Evolutionary conservation across 345 rosid species (phyloP).

Genomic region (Dipteronia sinensis): DNA sequence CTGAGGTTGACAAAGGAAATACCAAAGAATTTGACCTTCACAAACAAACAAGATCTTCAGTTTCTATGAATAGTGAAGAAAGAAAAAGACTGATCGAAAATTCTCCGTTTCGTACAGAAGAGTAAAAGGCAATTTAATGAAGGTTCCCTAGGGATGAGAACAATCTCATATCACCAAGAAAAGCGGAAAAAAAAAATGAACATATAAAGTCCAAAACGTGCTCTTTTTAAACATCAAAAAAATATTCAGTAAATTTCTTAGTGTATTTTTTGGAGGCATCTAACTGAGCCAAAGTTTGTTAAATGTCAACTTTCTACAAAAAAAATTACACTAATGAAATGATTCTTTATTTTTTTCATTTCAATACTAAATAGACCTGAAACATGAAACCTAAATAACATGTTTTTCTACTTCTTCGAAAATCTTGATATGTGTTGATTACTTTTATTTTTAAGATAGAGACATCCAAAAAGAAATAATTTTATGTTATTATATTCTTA

Average conservation of each 20-base stretch:
- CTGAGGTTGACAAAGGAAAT: slow-evolving; percentile 34
- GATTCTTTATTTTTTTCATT: too few species aligned
- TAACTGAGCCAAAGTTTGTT: background rate
- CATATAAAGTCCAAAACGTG: background rate
- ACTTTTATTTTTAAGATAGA: too few species aligned
- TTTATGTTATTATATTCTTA: too few species aligned
- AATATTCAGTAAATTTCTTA: background rate
- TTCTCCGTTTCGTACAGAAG: background rate
- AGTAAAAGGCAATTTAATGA: slow-evolving; percentile 20
- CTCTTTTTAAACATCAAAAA: background rate
- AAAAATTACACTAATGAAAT: too few species aligned
- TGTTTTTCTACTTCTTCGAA: too few species aligned
- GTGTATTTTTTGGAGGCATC: background rate
- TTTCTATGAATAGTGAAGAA: slow-evolving; percentile 9
- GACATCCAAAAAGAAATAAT: too few species aligned
- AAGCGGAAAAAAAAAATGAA: background rate
- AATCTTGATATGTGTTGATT: too few species aligned
- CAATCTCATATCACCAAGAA: slow-evolving; percentile 15
- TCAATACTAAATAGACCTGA: too few species aligned
- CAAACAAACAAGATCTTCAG: slow-evolving; percentile 23
- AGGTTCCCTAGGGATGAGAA: slow-evolving; percentile 11
- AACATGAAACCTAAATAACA: too few species aligned
- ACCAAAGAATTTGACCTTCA: slow-evolving; percentile 16
- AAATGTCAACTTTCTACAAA: background rate
- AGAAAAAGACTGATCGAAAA: background rate